Conservation (phyloP, 495 filamentous ascomycete species). For the Choiromyces venosus region DNA sequence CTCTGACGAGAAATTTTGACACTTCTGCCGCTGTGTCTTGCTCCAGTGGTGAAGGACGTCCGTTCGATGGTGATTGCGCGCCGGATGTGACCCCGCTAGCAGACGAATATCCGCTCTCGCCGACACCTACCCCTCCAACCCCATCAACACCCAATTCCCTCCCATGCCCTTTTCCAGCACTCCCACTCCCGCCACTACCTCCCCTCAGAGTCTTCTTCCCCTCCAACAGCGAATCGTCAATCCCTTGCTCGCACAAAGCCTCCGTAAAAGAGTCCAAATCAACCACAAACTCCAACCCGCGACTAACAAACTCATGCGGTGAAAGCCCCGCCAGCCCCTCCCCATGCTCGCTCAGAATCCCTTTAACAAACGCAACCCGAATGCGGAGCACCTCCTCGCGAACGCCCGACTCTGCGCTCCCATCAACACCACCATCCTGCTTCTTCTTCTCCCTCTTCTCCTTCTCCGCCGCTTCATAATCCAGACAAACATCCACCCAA, state of each 20-base stretch:
- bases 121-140: neutral
- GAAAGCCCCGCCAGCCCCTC: constrained; percentile 33
- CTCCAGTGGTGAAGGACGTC: constrained; percentile 1
- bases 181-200: neutral
- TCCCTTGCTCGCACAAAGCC: constrained; percentile 29
- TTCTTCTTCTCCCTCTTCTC: constrained; percentile 18
- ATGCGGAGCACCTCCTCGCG: constrained; percentile 37
- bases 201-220: constrained; percentile 20
- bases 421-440: constrained; percentile 6
- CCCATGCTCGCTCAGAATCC: constrained; percentile 36
- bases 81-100: constrained; percentile 22
- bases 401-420: constrained; percentile 20
- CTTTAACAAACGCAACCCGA: constrained; percentile 38
- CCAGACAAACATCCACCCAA: constrained; percentile 45
- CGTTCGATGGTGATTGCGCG: constrained; percentile 25
- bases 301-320: constrained; percentile 34
- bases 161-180: neutral
- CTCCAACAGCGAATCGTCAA: constrained; percentile 19
- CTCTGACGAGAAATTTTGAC: constrained; percentile 24
- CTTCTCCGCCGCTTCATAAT: constrained; percentile 35
- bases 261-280: constrained; percentile 27
- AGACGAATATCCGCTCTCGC: constrained; percentile 25
- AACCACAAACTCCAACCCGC: constrained; percentile 34
- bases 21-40: constrained; percentile 15
- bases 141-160: constrained; percentile 24